These are phyloP conservation scores for Microascus cirrosus DNA, from an alignment of 2,329 filamentous ascomycete genomes.

Conservation along the genomic window DNA sequence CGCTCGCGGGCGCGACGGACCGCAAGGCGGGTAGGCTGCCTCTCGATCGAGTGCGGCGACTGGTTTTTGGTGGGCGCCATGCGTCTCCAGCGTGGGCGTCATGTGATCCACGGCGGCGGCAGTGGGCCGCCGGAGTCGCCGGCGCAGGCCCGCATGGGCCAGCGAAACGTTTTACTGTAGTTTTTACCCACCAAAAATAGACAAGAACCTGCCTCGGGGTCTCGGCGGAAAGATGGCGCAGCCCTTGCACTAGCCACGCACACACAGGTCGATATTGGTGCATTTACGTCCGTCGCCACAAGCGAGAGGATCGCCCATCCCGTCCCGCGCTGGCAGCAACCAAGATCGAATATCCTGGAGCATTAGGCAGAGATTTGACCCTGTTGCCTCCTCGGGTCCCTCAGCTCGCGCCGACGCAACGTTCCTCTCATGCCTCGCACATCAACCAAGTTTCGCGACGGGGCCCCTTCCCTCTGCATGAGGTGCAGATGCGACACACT, in stretches of 20 bases:
- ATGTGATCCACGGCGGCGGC: constrained; percentile 1
- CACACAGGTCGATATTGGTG: not conserved
- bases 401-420: not conserved
- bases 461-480: not conserved
- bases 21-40: not conserved
- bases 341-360: too few species aligned
- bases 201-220: not conserved
- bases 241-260: not conserved
- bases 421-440: not conserved
- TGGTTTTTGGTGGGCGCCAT: not conserved
- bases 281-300: too few species aligned
- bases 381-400: not conserved
- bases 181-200: not conserved
- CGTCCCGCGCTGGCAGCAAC: too few species aligned
- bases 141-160: not conserved
- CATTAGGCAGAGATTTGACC: too few species aligned
- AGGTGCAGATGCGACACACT: not conserved
- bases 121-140: not conserved
- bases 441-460: not conserved
- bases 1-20: not conserved
- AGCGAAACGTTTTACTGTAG: not conserved
- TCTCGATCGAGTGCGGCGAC: not conserved
- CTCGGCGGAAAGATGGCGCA: not conserved
- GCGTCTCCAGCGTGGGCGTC: not conserved
- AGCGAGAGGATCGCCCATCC: too few species aligned